phyloP scores from a whole-genome alignment of 148 eudicot genomes.

The Diospyros kaki region DNA sequence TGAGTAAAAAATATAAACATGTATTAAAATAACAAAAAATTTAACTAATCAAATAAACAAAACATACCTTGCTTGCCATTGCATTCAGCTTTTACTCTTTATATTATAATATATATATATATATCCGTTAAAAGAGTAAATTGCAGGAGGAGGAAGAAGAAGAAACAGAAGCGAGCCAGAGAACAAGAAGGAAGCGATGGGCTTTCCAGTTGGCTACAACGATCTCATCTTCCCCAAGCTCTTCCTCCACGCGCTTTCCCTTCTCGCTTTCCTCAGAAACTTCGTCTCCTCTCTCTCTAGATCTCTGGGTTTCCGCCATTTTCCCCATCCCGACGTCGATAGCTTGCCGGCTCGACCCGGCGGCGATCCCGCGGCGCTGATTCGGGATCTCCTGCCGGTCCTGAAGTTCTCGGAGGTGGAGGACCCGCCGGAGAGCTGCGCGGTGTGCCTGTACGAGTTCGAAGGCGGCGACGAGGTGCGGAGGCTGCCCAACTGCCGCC shows the following conservation, averaged over 20 bases:
- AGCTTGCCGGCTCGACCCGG: constrained; percentile 27
- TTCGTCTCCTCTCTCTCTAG: constrained; percentile 24
- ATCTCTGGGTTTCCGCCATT: constrained; percentile 47
- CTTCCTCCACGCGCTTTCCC: constrained; percentile 38
- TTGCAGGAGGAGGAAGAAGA: too few relatives aligned
- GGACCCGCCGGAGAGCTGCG: constrained; percentile 47
- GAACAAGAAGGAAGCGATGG: constrained; percentile 13
- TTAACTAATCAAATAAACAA: too few relatives aligned
- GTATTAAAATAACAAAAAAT: too few relatives aligned
- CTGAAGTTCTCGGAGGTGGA: constrained; percentile 48
- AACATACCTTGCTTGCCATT: too few relatives aligned
- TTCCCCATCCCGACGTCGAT: constrained; percentile 47
- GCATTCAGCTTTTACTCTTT: too few relatives aligned
- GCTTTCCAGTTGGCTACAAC: constrained; percentile 40
- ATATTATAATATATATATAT: too few relatives aligned
- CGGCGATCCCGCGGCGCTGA: constrained; percentile 36
- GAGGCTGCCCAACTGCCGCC: constrained; percentile 46
- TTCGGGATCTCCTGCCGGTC: constrained; percentile 70
- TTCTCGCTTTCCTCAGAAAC: constrained; percentile 39
- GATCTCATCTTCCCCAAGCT: constrained; percentile 54
- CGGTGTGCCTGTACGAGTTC: constrained; percentile 64
- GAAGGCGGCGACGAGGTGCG: constrained; percentile 48
- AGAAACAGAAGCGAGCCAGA: too few relatives aligned
- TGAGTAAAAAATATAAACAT: too few relatives aligned
- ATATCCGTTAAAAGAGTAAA: too few relatives aligned